These are phyloP conservation scores for Diplocarpon mali DNA, from an alignment of 2,329 filamentous ascomycete species.

Conservation along the genomic window DNA sequence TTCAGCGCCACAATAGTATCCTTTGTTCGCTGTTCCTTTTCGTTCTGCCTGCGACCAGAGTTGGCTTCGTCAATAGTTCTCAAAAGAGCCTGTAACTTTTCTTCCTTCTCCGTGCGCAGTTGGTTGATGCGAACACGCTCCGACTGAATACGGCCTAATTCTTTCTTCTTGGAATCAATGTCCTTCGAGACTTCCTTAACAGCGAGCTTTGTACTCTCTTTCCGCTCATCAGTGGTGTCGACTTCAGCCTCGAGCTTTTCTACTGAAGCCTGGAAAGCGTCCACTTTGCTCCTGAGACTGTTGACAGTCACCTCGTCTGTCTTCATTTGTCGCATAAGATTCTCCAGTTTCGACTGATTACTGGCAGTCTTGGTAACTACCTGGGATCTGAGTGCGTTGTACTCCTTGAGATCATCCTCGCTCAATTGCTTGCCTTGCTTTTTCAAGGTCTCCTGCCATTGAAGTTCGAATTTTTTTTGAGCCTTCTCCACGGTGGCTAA, in stretches of 20 bases:
- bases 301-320: constrained; percentile 86
- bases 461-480: constrained; percentile 74
- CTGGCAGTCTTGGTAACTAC: constrained; percentile 72
- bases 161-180: constrained; percentile 82
- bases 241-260: constrained; percentile 66
- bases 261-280: constrained; percentile 61
- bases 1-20: constrained; percentile 81
- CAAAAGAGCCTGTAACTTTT: constrained; percentile 75
- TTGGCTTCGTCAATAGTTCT: constrained; percentile 77
- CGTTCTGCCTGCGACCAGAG: constrained; percentile 73
- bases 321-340: constrained; percentile 78
- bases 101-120: constrained; percentile 77
- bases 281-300: constrained; percentile 79
- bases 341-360: constrained; percentile 74
- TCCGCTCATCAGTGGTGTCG: constrained; percentile 56
- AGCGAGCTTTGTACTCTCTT: constrained; percentile 46
- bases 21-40: constrained; percentile 66
- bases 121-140: constrained; percentile 73
- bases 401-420: constrained; percentile 79
- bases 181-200: constrained; percentile 62
- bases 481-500: constrained; percentile 80
- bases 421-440: constrained; percentile 80
- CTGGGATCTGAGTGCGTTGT: constrained; percentile 72
- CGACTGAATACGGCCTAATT: constrained; percentile 75
- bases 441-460: constrained; percentile 75